Conservation (phyloP, 495 filamentous ascomycete species). For the Tuber borchii region DNA sequence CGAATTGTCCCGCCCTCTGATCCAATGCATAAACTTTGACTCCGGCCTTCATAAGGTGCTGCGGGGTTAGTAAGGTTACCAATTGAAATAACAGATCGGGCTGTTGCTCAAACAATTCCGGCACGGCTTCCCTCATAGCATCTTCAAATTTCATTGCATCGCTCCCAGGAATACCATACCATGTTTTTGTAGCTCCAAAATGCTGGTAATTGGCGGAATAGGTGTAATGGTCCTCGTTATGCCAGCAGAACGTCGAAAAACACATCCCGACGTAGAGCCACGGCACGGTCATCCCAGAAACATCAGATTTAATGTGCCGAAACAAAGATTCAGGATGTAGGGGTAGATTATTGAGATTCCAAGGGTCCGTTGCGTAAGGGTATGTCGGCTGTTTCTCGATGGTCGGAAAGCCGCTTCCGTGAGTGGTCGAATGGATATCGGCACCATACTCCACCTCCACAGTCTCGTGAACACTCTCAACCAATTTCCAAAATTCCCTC, state of each 20-base stretch:
- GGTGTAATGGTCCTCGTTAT: slow-evolving; percentile 95
- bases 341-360: slow-evolving; percentile 94
- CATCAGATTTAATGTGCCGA: slow-evolving; percentile 93
- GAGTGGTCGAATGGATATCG: slow-evolving; percentile 96
- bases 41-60: slow-evolving; percentile 89
- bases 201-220: slow-evolving; percentile 99
- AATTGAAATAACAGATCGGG: slow-evolving; percentile 95
- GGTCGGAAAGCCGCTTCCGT: slow-evolving; percentile 95
- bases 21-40: slow-evolving; percentile 89
- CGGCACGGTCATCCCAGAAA: slow-evolving; percentile 99
- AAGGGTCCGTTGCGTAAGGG: slow-evolving; percentile 77
- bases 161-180: slow-evolving; percentile 94
- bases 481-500: slow-evolving; percentile 91
- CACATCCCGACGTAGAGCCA: slow-evolving; percentile 99
- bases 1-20: slow-evolving; percentile 90
- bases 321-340: slow-evolving; percentile 88
- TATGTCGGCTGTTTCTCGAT: slow-evolving; percentile 84
- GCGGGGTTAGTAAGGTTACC: slow-evolving; percentile 86
- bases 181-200: slow-evolving; percentile 96
- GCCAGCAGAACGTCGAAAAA: slow-evolving; percentile 99
- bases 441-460: slow-evolving; percentile 98
- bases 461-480: slow-evolving; percentile 85
- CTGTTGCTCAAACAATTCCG: slow-evolving; percentile 93
- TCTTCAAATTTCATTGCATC: slow-evolving; percentile 91
- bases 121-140: slow-evolving; percentile 90